Percentiles rank a stretch among this genome's conserved stretches.
These are phyloP conservation scores for Glycine soja DNA, from an alignment of 306 rosid genomes.

Conservation along the genomic window DNA sequence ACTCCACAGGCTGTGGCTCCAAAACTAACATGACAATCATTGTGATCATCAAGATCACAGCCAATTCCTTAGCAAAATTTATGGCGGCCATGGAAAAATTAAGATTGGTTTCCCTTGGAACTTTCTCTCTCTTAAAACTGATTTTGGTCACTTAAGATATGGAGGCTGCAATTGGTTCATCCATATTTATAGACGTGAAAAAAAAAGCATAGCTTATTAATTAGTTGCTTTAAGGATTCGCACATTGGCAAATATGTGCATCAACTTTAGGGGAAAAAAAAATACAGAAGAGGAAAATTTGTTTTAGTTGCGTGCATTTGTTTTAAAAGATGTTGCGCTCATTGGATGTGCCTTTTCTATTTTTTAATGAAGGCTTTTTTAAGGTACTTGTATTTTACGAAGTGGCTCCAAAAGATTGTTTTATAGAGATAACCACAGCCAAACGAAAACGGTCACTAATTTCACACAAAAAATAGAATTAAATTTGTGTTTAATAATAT, in stretches of 20 bases:
- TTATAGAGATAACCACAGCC: too few relatives aligned
- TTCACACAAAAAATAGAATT: too few relatives aligned
- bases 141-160: conserved; percentile 8
- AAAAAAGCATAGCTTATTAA: not conserved
- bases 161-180: not conserved
- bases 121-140: not conserved
- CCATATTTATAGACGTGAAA: conserved; percentile 22
- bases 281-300: not conserved
- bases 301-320: not conserved
- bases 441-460: too few relatives aligned
- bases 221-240: not conserved
- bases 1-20: conserved; percentile 12
- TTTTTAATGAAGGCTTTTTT: not conserved
- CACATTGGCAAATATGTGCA: not conserved
- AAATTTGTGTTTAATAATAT: too few relatives aligned
- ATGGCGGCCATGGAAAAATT: conserved; percentile 12
- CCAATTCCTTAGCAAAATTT: not conserved
- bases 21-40: not conserved
- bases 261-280: not conserved
- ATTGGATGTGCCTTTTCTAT: not conserved
- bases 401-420: not conserved
- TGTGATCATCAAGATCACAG: not conserved
- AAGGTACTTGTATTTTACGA: not conserved
- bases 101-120: not conserved
- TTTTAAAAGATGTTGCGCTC: not conserved